Evolutionary conservation across 768 basidiomycete species (phyloP).

Genomic region (Kwoniella shandongensis): DNA sequence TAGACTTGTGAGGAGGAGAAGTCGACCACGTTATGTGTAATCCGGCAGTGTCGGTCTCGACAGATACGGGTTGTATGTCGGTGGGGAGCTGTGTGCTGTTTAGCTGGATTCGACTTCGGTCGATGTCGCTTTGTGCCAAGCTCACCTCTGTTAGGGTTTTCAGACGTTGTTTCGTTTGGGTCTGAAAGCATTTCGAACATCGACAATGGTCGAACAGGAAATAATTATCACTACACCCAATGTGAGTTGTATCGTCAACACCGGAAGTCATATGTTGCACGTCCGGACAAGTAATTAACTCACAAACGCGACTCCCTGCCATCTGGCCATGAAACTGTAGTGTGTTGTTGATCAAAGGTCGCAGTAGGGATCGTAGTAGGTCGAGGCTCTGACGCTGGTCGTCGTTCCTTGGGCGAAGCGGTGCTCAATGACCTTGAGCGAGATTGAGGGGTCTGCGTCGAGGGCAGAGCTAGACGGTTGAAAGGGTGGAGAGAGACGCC

Average conservation of each 20-base stretch:
- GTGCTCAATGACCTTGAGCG: too few species aligned
- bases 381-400: neutral
- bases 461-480: too few species aligned
- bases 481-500: too few species aligned
- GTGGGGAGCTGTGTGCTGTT: conserved; percentile 64
- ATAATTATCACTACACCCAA: conserved; percentile 70
- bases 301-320: conserved; percentile 75
- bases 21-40: conserved; percentile 73
- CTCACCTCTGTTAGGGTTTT: conserved; percentile 78
- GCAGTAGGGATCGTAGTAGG: conserved; percentile 5
- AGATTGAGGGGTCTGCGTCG: too few species aligned
- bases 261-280: too few species aligned
- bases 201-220: conserved; percentile 94
- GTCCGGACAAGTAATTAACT: conserved; percentile 49
- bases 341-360: conserved; percentile 29
- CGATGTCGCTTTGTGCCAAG: neutral
- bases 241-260: too few species aligned
- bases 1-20: conserved; percentile 67
- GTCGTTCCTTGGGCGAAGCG: too few species aligned
- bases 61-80: conserved; percentile 66
- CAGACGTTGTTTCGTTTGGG: conserved; percentile 84
- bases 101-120: neutral
- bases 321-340: conserved; percentile 72
- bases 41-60: conserved; percentile 63
- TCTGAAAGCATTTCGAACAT: conserved; percentile 81